Conservation (phyloP, 2,329 filamentous ascomycete species). For the Trichoderma lentiforme region DNA sequence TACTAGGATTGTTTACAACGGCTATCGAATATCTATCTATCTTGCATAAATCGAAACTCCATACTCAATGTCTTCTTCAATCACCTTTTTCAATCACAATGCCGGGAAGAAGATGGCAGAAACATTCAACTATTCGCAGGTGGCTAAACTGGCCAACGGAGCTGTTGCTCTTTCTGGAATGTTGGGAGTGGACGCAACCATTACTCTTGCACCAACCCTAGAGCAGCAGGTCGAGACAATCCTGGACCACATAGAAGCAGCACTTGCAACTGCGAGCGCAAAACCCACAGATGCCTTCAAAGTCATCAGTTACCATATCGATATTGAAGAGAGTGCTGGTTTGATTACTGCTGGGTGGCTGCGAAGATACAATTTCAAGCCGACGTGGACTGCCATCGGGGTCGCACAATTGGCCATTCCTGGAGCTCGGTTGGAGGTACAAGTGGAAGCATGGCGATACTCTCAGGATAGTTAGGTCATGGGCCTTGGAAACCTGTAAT, state of each 20-base stretch:
- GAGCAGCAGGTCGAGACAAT: not conserved
- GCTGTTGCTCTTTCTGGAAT: not conserved
- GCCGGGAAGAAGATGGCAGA: not conserved
- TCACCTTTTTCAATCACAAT: not conserved
- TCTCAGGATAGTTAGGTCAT: not conserved
- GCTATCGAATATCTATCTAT: not conserved
- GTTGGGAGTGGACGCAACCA: not conserved
- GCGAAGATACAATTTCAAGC: not conserved
- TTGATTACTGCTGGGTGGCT: not conserved
- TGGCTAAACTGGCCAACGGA: not conserved
- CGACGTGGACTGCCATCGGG: not conserved
- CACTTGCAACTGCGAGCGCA: not conserved
- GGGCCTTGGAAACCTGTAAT: not conserved
- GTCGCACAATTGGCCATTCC: not conserved
- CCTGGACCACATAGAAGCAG: not conserved
- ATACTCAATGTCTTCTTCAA: not conserved
- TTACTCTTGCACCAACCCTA: not conserved
- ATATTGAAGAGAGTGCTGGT: not conserved
- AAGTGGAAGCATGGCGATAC: not conserved
- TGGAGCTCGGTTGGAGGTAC: not conserved
- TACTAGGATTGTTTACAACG: not conserved
- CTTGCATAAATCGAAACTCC: not conserved
- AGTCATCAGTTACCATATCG: not conserved
- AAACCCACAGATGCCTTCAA: not conserved
- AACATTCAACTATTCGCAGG: not conserved